These are phyloP conservation scores for Colletotrichum camelliae DNA, from an alignment of 2,329 filamentous ascomycete species.

Conservation along the genomic window DNA sequence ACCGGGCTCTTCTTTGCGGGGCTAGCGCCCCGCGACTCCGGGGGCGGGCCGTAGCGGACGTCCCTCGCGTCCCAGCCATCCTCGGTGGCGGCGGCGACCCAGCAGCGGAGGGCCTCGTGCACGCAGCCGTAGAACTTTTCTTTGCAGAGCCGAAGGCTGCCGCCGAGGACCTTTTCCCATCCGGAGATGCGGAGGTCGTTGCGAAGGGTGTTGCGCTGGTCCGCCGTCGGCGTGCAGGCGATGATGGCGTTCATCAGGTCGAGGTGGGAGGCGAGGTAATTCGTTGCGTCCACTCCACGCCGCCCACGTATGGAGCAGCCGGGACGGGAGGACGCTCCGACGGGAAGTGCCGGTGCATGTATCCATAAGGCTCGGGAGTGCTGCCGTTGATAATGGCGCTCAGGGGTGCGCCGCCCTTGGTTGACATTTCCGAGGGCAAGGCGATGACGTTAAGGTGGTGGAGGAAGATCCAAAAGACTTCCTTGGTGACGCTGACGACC, in stretches of 20 bases:
- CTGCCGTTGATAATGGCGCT: conserved; percentile 36
- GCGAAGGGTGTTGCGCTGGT: conserved; percentile 80
- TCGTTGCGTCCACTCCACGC: conserved; percentile 98
- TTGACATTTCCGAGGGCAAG: conserved; percentile 54
- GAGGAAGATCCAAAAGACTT: conserved; percentile 99
- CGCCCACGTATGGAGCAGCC: conserved; percentile 93
- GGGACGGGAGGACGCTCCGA: conserved; percentile 87
- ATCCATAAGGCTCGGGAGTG: conserved; percentile 53
- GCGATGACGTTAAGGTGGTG: conserved; percentile 91
- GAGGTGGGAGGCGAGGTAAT: conserved; percentile 90
- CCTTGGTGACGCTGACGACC: conserved; percentile 89
- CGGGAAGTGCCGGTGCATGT: conserved; percentile 79
- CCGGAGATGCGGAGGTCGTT: conserved; percentile 80
- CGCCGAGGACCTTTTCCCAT: conserved; percentile 89
- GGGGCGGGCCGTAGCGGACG: conserved; percentile 75
- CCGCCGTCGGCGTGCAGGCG: conserved; percentile 73
- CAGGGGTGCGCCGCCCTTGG: conserved; percentile 25
- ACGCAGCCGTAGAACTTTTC: conserved; percentile 96
- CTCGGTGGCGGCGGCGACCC: conserved; percentile 85
- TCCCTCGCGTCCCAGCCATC: conserved; percentile 87
- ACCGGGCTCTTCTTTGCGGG: conserved; percentile 51
- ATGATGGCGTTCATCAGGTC: conserved; percentile 92
- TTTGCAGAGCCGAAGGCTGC: conserved; percentile 87
- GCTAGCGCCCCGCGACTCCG: conserved; percentile 42
- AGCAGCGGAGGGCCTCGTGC: conserved; percentile 86